Conservation (phyloP, 2,329 filamentous ascomycete species). For the Huntiella savannae region DNA sequence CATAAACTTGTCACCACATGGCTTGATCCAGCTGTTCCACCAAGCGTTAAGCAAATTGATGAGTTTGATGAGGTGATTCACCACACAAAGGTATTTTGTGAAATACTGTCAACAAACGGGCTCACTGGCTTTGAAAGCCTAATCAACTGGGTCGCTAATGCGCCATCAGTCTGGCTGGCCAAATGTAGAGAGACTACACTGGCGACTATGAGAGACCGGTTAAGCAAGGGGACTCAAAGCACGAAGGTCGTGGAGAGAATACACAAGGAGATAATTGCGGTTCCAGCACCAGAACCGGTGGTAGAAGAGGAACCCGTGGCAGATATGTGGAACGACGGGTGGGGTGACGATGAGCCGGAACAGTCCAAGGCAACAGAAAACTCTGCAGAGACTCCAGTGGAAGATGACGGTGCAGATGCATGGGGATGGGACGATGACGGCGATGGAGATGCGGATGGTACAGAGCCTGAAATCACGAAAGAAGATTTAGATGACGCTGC, state of each 20-base stretch:
- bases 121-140: constrained; percentile 47
- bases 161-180: constrained; percentile 67
- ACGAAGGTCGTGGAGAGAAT: constrained; percentile 60
- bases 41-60: constrained; percentile 49
- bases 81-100: constrained; percentile 43
- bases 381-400: constrained; percentile 13
- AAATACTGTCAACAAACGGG: constrained; percentile 37
- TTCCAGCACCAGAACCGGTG: constrained; percentile 34
- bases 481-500: constrained; percentile 27
- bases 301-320: constrained; percentile 23
- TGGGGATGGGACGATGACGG: constrained; percentile 67
- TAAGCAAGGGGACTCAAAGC: constrained; percentile 44
- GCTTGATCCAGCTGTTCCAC: constrained; percentile 59
- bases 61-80: constrained; percentile 54
- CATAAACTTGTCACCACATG: constrained; percentile 51
- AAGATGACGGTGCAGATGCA: constrained; percentile 39
- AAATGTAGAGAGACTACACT: constrained; percentile 67
- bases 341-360: constrained; percentile 44
- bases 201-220: constrained; percentile 49
- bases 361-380: constrained; percentile 13
- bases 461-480: constrained; percentile 9
- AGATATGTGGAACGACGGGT: constrained; percentile 57
- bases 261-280: constrained; percentile 60
- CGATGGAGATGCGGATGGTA: constrained; percentile 12
- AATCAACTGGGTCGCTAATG: constrained; percentile 60